Evolutionary conservation across 371 early-diverging fungal genomes (phyloP), one percentile per base, ranked within the genome.

Genomic region (Actinomortierella wolfii): DNA sequence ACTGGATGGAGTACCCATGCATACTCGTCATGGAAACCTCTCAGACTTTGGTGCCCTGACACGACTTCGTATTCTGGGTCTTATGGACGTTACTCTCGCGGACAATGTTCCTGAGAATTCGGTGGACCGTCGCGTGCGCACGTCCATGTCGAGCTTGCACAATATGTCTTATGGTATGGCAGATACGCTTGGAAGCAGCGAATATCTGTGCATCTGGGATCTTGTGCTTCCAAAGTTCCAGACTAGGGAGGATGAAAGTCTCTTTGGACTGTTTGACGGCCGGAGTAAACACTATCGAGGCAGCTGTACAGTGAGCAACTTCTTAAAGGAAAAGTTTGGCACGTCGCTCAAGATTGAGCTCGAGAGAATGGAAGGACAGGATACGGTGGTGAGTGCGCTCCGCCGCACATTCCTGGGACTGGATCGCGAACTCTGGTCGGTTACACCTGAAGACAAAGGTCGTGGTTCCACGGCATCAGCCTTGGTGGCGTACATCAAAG

Each of bases 251-350:
- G 92, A 94, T 54, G 94, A 94, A 56, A 89, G 91, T 42, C 58
- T 96, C 7, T 95, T 96, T 83, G 97, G 89, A 4, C 67, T 96
- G 8, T 94, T 95, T 77, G 94, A 94, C 64, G 93, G 90, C 0
- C 80, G 88, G 40, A 86, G 86, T 34, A 85, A 85, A 17, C 71
- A 76, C 15, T 76, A 79, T 51, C 61, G 76, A n/a, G 84, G 88
- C 1, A 84, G 83, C 50, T 80, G 81, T 28, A 51, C 15, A 17
- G 74, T 91, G 28, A 88, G 86, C 29, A 87, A 89, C 39, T 87
- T 86, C 49, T 74, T 94, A 17, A 88, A 87, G 59, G 93, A 94
- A 54, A 77, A 82, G 41, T 84, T 94, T 23, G 80, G 81, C 0
- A 73, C 78, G n/a, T 81, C 81, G 54, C 83, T 96, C 52, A 86